Evolutionary conservation across 495 filamentous ascomycete species (phyloP).

Genomic region (Xylaria curta): DNA sequence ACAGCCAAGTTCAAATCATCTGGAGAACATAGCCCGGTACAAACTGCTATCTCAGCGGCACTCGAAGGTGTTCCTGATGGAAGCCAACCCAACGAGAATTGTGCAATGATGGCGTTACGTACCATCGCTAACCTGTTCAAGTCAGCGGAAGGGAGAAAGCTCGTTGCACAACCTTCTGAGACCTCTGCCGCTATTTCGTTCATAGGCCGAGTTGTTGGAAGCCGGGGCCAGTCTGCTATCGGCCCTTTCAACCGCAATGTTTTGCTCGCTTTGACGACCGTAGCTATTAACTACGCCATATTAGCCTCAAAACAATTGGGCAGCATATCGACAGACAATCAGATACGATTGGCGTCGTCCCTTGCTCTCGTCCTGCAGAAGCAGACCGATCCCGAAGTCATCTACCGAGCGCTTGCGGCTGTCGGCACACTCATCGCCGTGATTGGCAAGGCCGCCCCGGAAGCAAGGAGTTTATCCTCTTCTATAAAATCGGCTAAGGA

Average conservation of each 20-base stretch:
- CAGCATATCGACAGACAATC: conserved; percentile 34
- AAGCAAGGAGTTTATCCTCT: conserved; percentile 44
- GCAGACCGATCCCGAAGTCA: conserved; percentile 78
- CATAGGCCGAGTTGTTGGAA: conserved; percentile 50
- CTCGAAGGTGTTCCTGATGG: conserved; percentile 43
- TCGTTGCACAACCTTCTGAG: conserved; percentile 66
- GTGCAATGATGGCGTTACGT: conserved; percentile 84
- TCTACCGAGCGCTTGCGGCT: conserved; percentile 83
- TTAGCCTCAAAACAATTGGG: conserved; percentile 49
- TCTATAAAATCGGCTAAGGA: conserved; percentile 36
- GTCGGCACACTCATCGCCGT: conserved; percentile 75
- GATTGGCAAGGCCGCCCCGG: conserved; percentile 51
- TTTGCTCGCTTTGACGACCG: conserved; percentile 78
- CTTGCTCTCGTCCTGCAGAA: conserved; percentile 65
- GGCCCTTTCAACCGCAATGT: conserved; percentile 78
- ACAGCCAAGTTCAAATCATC: conserved; percentile 58
- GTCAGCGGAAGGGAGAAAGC: conserved; percentile 69
- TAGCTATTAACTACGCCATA: conserved; percentile 85
- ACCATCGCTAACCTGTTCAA: conserved; percentile 87
- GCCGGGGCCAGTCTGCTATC: conserved; percentile 54
- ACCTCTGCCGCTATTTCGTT: conserved; percentile 46
- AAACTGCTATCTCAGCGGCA: conserved; percentile 60
- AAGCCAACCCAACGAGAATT: conserved; percentile 63
- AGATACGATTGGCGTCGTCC: conserved; percentile 47
- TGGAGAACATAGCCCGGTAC: conserved; percentile 56